Percentiles rank a stretch among this genome's conserved stretches.
These are phyloP conservation scores for Mytilinidion resinicola DNA, from an alignment of 495 filamentous ascomycete genomes.

Conservation along the genomic window DNA sequence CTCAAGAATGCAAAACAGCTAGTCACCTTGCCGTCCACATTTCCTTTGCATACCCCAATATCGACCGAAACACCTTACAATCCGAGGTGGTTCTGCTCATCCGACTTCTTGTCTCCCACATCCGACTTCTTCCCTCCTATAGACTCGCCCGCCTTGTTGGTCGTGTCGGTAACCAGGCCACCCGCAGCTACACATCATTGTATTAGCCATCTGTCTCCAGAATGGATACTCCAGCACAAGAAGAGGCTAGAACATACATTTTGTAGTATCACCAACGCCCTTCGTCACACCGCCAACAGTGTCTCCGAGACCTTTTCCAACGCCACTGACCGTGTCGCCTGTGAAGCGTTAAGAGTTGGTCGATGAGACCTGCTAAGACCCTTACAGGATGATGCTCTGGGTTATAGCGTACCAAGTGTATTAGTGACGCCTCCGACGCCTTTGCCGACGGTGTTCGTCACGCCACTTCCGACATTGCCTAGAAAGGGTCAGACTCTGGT, in stretches of 20 bases:
- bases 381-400: too few species aligned
- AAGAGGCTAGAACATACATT: slow-evolving; percentile 3
- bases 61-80: background rate
- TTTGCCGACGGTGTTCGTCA: slow-evolving; percentile 54
- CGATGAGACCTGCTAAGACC: too few species aligned
- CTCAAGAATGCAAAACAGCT: too few species aligned
- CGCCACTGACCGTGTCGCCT: background rate
- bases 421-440: slow-evolving; percentile 52
- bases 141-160: slow-evolving; percentile 35
- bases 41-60: background rate
- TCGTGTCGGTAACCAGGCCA: slow-evolving; percentile 21
- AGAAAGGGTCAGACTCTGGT: slow-evolving; percentile 20
- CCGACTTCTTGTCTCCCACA: slow-evolving; percentile 41
- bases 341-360: background rate
- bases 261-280: slow-evolving; percentile 27
- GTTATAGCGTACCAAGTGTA: slow-evolving; percentile 32
- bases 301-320: slow-evolving; percentile 50
- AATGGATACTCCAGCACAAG: background rate
- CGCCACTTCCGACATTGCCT: slow-evolving; percentile 44
- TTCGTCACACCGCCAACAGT: slow-evolving; percentile 4
- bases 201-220: background rate
- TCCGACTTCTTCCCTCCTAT: slow-evolving; percentile 40
- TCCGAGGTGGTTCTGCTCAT: slow-evolving; percentile 4
- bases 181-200: slow-evolving; percentile 10
- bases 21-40: too few species aligned